phyloP scores from a whole-genome alignment of 1,139 yeast genomes.

The Candida glucosophila region DNA sequence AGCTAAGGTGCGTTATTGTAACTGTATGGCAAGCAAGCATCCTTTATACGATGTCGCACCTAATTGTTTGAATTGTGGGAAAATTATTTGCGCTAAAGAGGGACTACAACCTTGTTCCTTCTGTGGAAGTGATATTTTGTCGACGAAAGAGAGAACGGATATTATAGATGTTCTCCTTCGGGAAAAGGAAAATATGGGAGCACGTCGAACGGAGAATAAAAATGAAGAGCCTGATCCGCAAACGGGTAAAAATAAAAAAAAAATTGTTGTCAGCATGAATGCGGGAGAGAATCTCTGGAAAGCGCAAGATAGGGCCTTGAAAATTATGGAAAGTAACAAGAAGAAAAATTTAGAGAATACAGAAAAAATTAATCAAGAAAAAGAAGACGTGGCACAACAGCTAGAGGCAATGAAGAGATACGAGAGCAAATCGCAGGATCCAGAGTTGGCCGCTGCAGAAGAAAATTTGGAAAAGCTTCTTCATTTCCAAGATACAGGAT shows the following conservation, averaged over 20 bases:
- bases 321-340: conserved; percentile 35
- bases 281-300: conserved; percentile 60
- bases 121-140: conserved; percentile 65
- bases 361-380: conserved; percentile 16
- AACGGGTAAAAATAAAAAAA: conserved; percentile 13
- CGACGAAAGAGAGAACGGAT: conserved; percentile 49
- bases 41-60: conserved; percentile 88
- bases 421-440: conserved; percentile 29
- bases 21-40: conserved; percentile 80
- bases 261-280: conserved; percentile 42
- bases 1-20: conserved; percentile 38
- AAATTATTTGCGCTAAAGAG: conserved; percentile 81
- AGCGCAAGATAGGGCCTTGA: conserved; percentile 58
- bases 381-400: conserved; percentile 24
- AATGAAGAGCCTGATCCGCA: no score
- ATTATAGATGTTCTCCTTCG: conserved; percentile 43
- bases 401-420: conserved; percentile 31
- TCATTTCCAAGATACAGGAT: conserved; percentile 77
- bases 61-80: conserved; percentile 90
- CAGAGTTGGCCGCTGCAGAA: conserved; percentile 61
- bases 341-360: conserved; percentile 12
- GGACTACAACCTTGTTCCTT: conserved; percentile 86
- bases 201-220: conserved; percentile 3
- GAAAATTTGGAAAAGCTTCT: conserved; percentile 63
- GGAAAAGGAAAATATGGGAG: conserved; percentile 30